A percentile compares a stretch with the other conserved stretches of the same genome.
Evolutionary conservation across 2,329 filamentous ascomycete species (phyloP).

Genomic region (Diaporthe sp.): DNA sequence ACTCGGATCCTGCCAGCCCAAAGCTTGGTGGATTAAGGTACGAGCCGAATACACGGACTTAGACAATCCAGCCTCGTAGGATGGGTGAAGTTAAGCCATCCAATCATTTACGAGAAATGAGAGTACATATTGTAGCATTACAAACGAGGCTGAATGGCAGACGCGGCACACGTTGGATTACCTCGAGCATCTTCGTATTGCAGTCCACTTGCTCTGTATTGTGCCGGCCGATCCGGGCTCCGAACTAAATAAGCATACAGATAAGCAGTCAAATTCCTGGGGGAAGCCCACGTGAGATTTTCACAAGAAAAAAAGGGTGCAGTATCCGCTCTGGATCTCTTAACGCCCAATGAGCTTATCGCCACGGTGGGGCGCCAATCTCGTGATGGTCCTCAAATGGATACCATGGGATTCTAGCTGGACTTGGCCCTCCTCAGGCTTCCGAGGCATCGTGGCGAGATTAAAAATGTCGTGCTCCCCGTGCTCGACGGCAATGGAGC

Average conservation of each 20-base stretch:
- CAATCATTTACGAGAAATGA: not conserved
- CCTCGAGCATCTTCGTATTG: not conserved
- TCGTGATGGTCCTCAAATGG: constrained; percentile 30
- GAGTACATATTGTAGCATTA: not conserved
- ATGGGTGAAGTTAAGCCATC: not conserved
- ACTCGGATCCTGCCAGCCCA: not conserved
- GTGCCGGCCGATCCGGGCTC: constrained; percentile 5
- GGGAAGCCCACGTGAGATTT: constrained; percentile 20
- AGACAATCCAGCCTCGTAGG: not conserved
- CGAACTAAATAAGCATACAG: not conserved
- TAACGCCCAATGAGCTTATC: constrained; percentile 22
- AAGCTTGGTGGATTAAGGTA: constrained; percentile 6
- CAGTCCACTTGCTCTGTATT: not conserved
- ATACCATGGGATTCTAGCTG: constrained; percentile 12
- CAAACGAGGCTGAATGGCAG: not conserved
- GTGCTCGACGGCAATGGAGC: not conserved
- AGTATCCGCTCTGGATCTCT: constrained; percentile 16
- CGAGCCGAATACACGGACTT: not conserved
- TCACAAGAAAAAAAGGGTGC: constrained; percentile 14
- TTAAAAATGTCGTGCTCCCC: constrained; percentile 24
- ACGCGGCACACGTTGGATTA: not conserved
- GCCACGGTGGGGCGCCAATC: constrained; percentile 18
- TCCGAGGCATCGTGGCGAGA: not conserved
- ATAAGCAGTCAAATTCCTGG: constrained; percentile 21
- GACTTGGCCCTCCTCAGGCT: constrained; percentile 20